phyloP scores from a whole-genome alignment of 495 filamentous ascomycete genomes.

The Aspergillus ostianus region DNA sequence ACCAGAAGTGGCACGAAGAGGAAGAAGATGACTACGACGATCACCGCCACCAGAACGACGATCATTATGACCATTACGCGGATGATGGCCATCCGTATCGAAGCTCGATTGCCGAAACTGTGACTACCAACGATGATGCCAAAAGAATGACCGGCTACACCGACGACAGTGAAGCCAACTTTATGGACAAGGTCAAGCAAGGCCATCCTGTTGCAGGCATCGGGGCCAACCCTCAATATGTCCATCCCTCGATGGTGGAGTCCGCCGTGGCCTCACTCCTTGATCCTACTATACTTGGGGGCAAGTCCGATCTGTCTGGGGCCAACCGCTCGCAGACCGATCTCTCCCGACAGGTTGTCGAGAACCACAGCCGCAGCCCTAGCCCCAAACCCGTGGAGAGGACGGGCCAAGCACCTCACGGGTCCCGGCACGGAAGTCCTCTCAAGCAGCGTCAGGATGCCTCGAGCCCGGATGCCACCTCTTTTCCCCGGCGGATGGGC shows the following conservation, averaged over 20 bases:
- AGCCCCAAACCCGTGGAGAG: slow-evolving; percentile 16
- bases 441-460: slow-evolving; percentile 45
- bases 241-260: slow-evolving; percentile 72
- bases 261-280: slow-evolving; percentile 85
- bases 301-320: slow-evolving; percentile 35
- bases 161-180: slow-evolving; percentile 63
- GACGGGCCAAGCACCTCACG: slow-evolving; percentile 19
- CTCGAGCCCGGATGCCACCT: slow-evolving; percentile 41
- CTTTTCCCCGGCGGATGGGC: slow-evolving; percentile 45
- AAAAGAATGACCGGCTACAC: slow-evolving; percentile 61
- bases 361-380: slow-evolving; percentile 17
- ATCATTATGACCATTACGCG: not conserved
- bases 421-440: slow-evolving; percentile 39
- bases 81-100: slow-evolving; percentile 52
- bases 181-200: slow-evolving; percentile 59
- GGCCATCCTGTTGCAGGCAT: slow-evolving; percentile 64
- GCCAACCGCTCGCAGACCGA: slow-evolving; percentile 32
- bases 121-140: slow-evolving; percentile 46
- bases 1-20: slow-evolving; percentile 10
- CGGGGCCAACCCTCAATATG: slow-evolving; percentile 70
- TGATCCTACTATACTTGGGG: slow-evolving; percentile 65
- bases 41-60: not conserved
- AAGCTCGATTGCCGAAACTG: slow-evolving; percentile 44
- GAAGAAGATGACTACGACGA: slow-evolving; percentile 22
- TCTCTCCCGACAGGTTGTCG: slow-evolving; percentile 2